Conservation (phyloP, 768 basidiomycete genomes). For the Termitomyces sp. region DNA sequence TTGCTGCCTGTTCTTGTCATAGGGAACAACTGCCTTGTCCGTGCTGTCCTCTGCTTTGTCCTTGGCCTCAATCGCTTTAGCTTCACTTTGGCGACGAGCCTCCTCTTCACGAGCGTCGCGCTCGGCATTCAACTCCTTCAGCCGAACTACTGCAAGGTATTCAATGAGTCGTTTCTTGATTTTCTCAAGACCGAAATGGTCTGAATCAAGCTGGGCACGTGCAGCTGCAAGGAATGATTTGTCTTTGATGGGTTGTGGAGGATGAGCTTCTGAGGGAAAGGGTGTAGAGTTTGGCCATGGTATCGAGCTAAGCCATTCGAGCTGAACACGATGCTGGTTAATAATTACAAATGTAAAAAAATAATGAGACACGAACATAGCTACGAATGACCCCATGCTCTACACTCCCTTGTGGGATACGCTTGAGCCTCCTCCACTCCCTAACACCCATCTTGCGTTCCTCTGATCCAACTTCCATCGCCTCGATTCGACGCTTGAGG, state of each 20-base stretch:
- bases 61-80: slow-evolving; percentile 16
- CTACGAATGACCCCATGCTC: slow-evolving; percentile 87
- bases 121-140: slow-evolving; percentile 45
- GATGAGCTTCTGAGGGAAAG: slow-evolving; percentile 13
- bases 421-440: slow-evolving; percentile 80
- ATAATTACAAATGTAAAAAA: background rate
- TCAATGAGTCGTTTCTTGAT: slow-evolving; percentile 91
- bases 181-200: slow-evolving; percentile 90
- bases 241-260: slow-evolving; percentile 34
- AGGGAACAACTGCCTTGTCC: slow-evolving; percentile 26
- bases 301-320: slow-evolving; percentile 85
- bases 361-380: slow-evolving; percentile 53
- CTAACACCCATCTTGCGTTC: slow-evolving; percentile 78
- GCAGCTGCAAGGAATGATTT: slow-evolving; percentile 65
- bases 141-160: slow-evolving; percentile 83
- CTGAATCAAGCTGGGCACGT: slow-evolving; percentile 77
- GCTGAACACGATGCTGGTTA: slow-evolving; percentile 32
- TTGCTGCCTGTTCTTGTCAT: slow-evolving; percentile 17
- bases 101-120: slow-evolving; percentile 30
- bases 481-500: slow-evolving; percentile 68
- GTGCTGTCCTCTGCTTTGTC: slow-evolving; percentile 16
- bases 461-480: slow-evolving; percentile 68
- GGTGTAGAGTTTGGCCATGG: slow-evolving; percentile 71
- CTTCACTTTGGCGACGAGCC: slow-evolving; percentile 16
- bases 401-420: slow-evolving; percentile 87